Conservation (phyloP, 441 rosid genomes). For the Brassica balearica region DNA sequence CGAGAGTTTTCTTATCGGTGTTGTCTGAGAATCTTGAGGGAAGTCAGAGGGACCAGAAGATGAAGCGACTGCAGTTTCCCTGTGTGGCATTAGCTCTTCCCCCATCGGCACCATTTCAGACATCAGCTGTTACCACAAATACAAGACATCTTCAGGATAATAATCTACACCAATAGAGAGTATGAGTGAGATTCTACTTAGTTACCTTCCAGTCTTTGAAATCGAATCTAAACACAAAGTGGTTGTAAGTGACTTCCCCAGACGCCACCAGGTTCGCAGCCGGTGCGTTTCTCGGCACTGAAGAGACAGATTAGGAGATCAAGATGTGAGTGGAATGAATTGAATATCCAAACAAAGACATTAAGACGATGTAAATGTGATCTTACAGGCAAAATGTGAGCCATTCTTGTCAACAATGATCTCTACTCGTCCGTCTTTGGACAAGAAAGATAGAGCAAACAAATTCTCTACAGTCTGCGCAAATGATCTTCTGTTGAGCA, state of each 20-base stretch:
- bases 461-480: conserved; percentile 81
- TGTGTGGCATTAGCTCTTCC: conserved; percentile 58
- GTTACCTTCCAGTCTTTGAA: conserved; percentile 80
- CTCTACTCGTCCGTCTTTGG: conserved; percentile 83
- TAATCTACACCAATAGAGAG: background rate
- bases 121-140: conserved; percentile 50
- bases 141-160: conserved; percentile 24
- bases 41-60: conserved; percentile 39
- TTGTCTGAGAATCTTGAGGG: conserved; percentile 42
- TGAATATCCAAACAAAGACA: background rate
- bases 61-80: conserved; percentile 41
- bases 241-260: conserved; percentile 58
- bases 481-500: conserved; percentile 71
- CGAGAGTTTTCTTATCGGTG: conserved; percentile 47
- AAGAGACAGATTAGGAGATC: conserved; percentile 5
- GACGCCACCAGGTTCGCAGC: conserved; percentile 55
- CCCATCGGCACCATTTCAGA: conserved; percentile 45
- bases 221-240: conserved; percentile 79
- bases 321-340: conserved; percentile 12
- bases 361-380: conserved; percentile 4
- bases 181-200: conserved; percentile 6
- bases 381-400: conserved; percentile 71
- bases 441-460: conserved; percentile 81
- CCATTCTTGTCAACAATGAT: conserved; percentile 60
- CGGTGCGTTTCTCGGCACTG: conserved; percentile 77